Base-by-base conservation (phyloP, 2,329 filamentous ascomycete genomes). In the Trichophyton schoenleinii region DNA sequence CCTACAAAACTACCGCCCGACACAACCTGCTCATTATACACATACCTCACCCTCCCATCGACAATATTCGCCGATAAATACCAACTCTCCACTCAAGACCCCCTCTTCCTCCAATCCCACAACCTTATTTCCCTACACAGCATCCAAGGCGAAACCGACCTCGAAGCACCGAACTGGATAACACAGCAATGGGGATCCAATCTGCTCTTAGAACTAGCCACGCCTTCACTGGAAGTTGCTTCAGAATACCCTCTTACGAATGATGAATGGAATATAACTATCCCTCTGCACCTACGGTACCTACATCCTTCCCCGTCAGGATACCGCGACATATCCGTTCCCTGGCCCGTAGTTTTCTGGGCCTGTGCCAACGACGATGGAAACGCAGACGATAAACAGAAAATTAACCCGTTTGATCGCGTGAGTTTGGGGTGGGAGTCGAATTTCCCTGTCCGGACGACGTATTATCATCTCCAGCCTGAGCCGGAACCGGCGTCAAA, bases 321-420 rank as follows among this genome's bases (percentile, higher is more conserved):
- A 2, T 78, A 83, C 64, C 72, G 75, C 1, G 66, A 78, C 3
- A 73, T 85, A 0, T 75, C 83, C n/a, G 72, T 94, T 0, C 88
- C 92, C 0, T 91, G 87, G 77, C 92, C 92, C 0, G 82, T 83
- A 0, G 82, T 96, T 0, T 96, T 96, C 77, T 96, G 91, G 91
- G 90, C 91, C 0, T 97, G 92, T 70, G 73, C 77, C 42, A 73
- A 75, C 38, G 72, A 72, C 34, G 67, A 70, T 38, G 67, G 64
- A 11, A 25, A 11, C 25, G 20, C 81, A 0, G 80, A 80, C 0
- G 42, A 46, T 0, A 87, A 88, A 68, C 88, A 92, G 73, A 73
- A 81, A 0, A 81, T 80, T 3, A 96, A 88, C 68, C 92, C 92
- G 0, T 97, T 97, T 72, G 91, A 96, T 71, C 80, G 89, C 4